These are phyloP conservation scores for Nidularia sp. DNA, from an alignment of 768 basidiomycete genomes.

Conservation along the genomic window DNA sequence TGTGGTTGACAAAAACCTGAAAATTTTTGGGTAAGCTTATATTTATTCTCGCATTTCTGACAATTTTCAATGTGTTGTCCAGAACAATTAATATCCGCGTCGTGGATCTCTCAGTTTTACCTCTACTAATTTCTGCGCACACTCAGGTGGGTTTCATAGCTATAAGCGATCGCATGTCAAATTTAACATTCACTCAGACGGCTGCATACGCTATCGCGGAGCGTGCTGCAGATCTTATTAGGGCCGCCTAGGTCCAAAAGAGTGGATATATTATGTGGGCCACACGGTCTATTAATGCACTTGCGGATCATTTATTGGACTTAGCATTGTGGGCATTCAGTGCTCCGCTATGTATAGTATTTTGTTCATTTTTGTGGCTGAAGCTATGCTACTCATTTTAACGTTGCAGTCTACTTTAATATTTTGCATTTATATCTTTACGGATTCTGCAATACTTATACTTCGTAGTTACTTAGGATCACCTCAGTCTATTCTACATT, in stretches of 20 bases:
- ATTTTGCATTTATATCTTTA: too few species aligned
- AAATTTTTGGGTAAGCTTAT: conserved; percentile 16
- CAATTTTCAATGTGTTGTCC: conserved; percentile 12
- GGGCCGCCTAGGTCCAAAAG: neutral
- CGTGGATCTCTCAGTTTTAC: conserved; percentile 38
- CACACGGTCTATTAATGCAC: too few species aligned
- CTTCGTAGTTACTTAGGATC: too few species aligned
- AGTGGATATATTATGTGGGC: too few species aligned
- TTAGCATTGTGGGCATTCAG: too few species aligned
- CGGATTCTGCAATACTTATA: too few species aligned
- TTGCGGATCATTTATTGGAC: too few species aligned
- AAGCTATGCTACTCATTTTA: too few species aligned
- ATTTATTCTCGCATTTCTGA: neutral
- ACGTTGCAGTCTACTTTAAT: too few species aligned
- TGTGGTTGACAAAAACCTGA: conserved; percentile 15
- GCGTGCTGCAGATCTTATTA: conserved; percentile 14
- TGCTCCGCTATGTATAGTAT: too few species aligned
- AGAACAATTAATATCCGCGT: conserved; percentile 44
- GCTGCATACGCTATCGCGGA: conserved; percentile 21
- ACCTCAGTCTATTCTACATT: too few species aligned
- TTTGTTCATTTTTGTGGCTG: too few species aligned
- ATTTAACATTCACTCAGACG: conserved; percentile 4
- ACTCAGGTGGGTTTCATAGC: conserved; percentile 15
- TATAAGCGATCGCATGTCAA: neutral
- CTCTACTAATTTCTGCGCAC: conserved; percentile 33